phyloP scores from a whole-genome alignment of 495 filamentous ascomycete genomes.

The Halenospora varia region DNA sequence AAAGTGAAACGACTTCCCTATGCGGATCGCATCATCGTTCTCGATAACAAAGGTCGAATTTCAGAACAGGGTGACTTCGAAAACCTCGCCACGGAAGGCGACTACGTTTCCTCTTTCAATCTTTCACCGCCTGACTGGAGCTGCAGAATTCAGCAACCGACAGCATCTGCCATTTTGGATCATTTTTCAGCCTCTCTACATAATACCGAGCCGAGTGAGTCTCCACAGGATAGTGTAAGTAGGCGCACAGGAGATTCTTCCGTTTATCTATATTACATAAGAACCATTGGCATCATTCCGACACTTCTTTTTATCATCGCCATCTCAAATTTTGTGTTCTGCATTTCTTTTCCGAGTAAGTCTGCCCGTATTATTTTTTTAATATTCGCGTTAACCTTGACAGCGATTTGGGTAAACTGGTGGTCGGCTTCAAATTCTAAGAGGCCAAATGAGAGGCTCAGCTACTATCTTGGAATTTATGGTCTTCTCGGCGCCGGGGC shows the following conservation, averaged over 20 bases:
- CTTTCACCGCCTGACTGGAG: slow-evolving; percentile 32
- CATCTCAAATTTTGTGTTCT: slow-evolving; percentile 16
- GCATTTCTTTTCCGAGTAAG: slow-evolving; percentile 35
- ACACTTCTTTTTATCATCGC: neutral
- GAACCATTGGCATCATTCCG: neutral
- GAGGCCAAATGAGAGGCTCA: slow-evolving; percentile 14
- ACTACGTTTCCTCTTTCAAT: slow-evolving; percentile 35
- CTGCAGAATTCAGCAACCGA: neutral
- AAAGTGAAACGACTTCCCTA: slow-evolving; percentile 33
- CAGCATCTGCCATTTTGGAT: neutral
- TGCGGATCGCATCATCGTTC: slow-evolving; percentile 44
- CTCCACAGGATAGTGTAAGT: neutral
- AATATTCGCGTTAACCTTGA: slow-evolving; percentile 33
- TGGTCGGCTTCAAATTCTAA: slow-evolving; percentile 23
- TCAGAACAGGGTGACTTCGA: slow-evolving; percentile 45
- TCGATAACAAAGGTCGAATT: slow-evolving; percentile 40
- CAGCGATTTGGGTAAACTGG: slow-evolving; percentile 26
- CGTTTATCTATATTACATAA: neutral
- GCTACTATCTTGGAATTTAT: slow-evolving; percentile 25
- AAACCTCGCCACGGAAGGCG: slow-evolving; percentile 35
- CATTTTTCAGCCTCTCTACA: neutral
- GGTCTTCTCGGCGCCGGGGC: neutral
- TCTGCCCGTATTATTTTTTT: neutral
- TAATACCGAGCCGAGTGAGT: neutral
- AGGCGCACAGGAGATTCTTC: neutral